Percentiles rank a stretch among this genome's conserved stretches.
These are phyloP conservation scores for Ogataea hybrid DNA, from an alignment of 1,139 yeast genomes.

Conservation along the genomic window DNA sequence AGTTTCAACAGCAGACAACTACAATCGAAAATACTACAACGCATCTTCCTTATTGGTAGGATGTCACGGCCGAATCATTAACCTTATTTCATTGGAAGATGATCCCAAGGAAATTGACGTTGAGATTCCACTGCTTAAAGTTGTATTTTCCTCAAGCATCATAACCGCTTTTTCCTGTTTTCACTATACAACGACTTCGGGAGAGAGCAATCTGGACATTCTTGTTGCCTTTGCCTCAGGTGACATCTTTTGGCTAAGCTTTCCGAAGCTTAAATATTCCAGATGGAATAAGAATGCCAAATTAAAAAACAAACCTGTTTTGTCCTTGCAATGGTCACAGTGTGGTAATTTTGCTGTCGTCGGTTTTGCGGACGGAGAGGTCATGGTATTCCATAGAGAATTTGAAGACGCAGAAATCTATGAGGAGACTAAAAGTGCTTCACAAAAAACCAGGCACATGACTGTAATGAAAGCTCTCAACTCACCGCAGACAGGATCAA, in stretches of 20 bases:
- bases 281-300: conserved; percentile 48
- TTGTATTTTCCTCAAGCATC: conserved; percentile 25
- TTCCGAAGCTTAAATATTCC: conserved; percentile 43
- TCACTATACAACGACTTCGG: conserved; percentile 22
- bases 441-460: conserved; percentile 18
- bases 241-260: conserved; percentile 56
- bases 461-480: conserved; percentile 19
- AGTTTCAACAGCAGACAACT: conserved; percentile 28
- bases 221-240: conserved; percentile 51
- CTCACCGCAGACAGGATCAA: conserved; percentile 17
- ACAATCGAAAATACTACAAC: conserved; percentile 25
- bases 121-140: conserved; percentile 31
- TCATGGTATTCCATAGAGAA: conserved; percentile 31
- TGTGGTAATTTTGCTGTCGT: conserved; percentile 30
- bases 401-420: conserved; percentile 34
- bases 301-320: conserved; percentile 35
- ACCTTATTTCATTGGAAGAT: conserved; percentile 27
- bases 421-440: conserved; percentile 1
- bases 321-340: conserved; percentile 31
- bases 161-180: conserved; percentile 28
- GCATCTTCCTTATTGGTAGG: conserved; percentile 26
- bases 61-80: conserved; percentile 33
- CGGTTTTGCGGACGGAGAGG: conserved; percentile 36
- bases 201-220: conserved; percentile 43
- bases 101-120: conserved; percentile 30